Percentiles rank a stretch among this genome's conserved stretches.
Evolutionary conservation across 768 basidiomycete species (phyloP).

Genomic region (Pleurotus cornucopiae): DNA sequence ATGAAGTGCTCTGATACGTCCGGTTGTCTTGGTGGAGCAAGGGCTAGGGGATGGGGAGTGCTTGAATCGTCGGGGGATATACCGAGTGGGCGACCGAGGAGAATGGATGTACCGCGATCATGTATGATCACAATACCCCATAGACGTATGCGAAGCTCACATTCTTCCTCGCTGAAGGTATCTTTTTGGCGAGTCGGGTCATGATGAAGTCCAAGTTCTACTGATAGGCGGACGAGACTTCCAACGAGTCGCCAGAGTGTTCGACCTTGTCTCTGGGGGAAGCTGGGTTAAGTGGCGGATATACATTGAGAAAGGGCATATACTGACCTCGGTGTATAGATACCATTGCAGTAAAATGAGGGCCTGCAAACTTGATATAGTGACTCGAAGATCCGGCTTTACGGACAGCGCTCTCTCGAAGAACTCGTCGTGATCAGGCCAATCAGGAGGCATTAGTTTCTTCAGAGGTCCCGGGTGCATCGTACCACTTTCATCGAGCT

Average conservation of each 20-base stretch:
- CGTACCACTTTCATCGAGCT: conserved; percentile 29
- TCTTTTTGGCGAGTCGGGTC: conserved; percentile 67
- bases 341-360: conserved; percentile 87
- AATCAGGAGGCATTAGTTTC: conserved; percentile 60
- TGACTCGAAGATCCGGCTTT: conserved; percentile 81
- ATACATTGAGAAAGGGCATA: neutral
- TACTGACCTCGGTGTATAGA: conserved; percentile 76
- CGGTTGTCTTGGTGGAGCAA: conserved; percentile 7
- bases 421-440: conserved; percentile 84
- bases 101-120: conserved; percentile 84
- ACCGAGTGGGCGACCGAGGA: conserved; percentile 80
- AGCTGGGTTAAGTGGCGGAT: conserved; percentile 7
- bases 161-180: conserved; percentile 71
- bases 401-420: conserved; percentile 74
- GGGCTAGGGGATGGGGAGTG: conserved; percentile 60
- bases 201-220: conserved; percentile 84
- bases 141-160: conserved; percentile 72
- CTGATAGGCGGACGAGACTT: conserved; percentile 74
- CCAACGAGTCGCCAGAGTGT: conserved; percentile 87
- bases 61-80: conserved; percentile 82
- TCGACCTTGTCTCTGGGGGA: conserved; percentile 74
- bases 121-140: conserved; percentile 86
- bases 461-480: conserved; percentile 22
- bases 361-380: conserved; percentile 78
- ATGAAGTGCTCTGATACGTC: conserved; percentile 81